Conservation (phyloP, 2,329 filamentous ascomycete genomes). For the Fusarium anthophilum region DNA sequence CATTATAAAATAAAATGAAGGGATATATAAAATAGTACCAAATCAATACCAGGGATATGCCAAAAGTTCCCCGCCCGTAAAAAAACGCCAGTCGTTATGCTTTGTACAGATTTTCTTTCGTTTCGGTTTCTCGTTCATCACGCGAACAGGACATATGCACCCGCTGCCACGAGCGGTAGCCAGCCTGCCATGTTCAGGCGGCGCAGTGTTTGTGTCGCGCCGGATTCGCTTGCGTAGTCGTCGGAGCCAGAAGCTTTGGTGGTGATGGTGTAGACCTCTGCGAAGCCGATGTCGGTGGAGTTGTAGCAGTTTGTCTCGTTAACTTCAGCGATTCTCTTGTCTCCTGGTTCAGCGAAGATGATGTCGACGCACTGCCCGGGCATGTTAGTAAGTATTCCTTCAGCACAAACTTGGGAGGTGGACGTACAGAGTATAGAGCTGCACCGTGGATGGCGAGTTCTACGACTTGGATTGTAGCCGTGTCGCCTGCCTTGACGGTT, state of each 20-base stretch:
- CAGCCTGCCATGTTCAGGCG: conserved; percentile 50
- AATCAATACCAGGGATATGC: conserved; percentile 30
- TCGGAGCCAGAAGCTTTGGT: conserved; percentile 53
- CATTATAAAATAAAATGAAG: neutral
- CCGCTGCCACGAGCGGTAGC: conserved; percentile 52
- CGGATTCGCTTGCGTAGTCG: conserved; percentile 44
- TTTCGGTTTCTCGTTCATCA: neutral
- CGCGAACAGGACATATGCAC: conserved; percentile 51
- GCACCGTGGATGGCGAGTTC: conserved; percentile 87
- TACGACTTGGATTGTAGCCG: conserved; percentile 89
- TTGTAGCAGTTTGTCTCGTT: conserved; percentile 91
- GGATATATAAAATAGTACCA: neutral
- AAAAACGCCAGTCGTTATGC: conserved; percentile 43
- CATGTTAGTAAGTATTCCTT: neutral
- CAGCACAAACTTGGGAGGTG: neutral
- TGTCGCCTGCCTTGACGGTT: conserved; percentile 80
- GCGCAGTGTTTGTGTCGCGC: conserved; percentile 35
- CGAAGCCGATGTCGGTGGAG: conserved; percentile 78
- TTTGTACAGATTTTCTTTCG: conserved; percentile 33
- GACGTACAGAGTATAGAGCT: conserved; percentile 78
- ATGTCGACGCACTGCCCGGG: conserved; percentile 85
- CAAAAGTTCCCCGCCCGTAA: neutral
- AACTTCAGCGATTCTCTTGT: conserved; percentile 73
- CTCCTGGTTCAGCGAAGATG: conserved; percentile 82
- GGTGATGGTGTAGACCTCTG: conserved; percentile 77